Conservation (phyloP, 2,329 filamentous ascomycete genomes). For the Tolypocladium cylindrosporum region DNA sequence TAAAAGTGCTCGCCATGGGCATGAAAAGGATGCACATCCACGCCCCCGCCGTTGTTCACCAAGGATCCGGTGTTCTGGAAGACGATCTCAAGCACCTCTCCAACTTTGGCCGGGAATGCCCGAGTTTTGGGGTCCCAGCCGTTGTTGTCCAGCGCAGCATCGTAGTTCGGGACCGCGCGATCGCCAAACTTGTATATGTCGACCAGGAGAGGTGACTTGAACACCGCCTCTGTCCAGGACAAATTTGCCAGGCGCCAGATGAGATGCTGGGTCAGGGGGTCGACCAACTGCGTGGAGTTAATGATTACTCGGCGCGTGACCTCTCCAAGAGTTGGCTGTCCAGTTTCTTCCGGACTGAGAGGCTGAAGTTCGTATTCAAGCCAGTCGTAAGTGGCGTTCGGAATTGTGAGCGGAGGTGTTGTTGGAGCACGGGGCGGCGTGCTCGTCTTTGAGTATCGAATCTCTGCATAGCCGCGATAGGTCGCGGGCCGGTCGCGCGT, state of each 20-base stretch:
- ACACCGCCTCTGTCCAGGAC: conserved; percentile 5
- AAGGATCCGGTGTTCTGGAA: conserved; percentile 26
- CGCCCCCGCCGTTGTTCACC: conserved; percentile 15
- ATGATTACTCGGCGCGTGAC: conserved; percentile 38
- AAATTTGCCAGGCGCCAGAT: conserved; percentile 7
- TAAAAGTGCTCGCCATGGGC: conserved; percentile 8
- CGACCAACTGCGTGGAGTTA: conserved; percentile 11
- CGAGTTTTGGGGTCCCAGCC: conserved; percentile 42
- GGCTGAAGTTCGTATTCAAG: conserved; percentile 36
- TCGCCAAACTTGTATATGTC: not conserved
- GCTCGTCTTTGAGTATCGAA: conserved; percentile 24
- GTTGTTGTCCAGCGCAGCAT: conserved; percentile 33
- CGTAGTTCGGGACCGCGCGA: conserved; percentile 33
- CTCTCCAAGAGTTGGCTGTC: conserved; percentile 28
- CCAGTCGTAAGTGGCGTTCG: conserved; percentile 25
- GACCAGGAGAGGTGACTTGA: not conserved
- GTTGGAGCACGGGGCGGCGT: conserved; percentile 35
- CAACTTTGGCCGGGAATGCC: conserved; percentile 41
- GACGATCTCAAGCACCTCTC: conserved; percentile 46
- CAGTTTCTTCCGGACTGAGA: conserved; percentile 9
- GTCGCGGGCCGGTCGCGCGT: conserved; percentile 36
- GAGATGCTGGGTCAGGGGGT: conserved; percentile 1
- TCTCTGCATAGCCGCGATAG: not conserved
- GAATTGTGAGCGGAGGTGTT: conserved; percentile 17
- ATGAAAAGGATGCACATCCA: conserved; percentile 9